Base-by-base conservation (phyloP, 306 rosid species). In the Ormosia semicastrata region DNA sequence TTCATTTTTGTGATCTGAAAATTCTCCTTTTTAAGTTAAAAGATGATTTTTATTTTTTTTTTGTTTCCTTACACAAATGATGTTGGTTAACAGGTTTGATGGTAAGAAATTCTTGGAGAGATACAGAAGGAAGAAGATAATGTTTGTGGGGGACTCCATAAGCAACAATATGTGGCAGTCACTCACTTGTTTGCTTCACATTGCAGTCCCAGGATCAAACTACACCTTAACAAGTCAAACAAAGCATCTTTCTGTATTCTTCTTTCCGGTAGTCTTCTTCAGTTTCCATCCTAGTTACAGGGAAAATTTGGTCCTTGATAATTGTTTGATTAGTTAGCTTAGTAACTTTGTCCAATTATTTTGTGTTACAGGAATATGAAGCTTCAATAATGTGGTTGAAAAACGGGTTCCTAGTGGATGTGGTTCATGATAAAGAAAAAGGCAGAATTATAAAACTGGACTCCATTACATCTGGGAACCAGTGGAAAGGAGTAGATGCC, bases 161-260 rank as follows among this genome's bases (percentile, higher is more conserved):
- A 91, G 97, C 62, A 84, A 88, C 59, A 93, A 93, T 75, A 89
- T 89, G 91, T 93, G 97, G 97, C 97, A 91, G 17, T 93, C 98
- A 78, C 87, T 91, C 1, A 63, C 88, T 9, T 93, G 94, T 83
- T 81, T 93, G 90, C 87, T 93, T 17, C 88, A 93, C 82, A 68
- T 30, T 52, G 79, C 97, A 5, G 84, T 84, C 18, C 97, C 93
- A 30, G 1, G 47, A 33, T 85, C 94, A 71, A 86, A 73, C 8
- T 90, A 83, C 71, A 80, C 82, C 15, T 50, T 85, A 8, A 37
- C 50, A 24, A 80, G 13, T 39, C 84, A 46, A 15, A 9, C 82
- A 5, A 75, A 68, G 57, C 66, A 57, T 13, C 86, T 88, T 56
- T 66, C 49, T 32, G 79, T 78, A 4, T 88, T 90, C 84, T 75